Evolutionary conservation across 78 protist genomes (phyloP).

Genomic region (Neovahlkampfia damariscottae): DNA sequence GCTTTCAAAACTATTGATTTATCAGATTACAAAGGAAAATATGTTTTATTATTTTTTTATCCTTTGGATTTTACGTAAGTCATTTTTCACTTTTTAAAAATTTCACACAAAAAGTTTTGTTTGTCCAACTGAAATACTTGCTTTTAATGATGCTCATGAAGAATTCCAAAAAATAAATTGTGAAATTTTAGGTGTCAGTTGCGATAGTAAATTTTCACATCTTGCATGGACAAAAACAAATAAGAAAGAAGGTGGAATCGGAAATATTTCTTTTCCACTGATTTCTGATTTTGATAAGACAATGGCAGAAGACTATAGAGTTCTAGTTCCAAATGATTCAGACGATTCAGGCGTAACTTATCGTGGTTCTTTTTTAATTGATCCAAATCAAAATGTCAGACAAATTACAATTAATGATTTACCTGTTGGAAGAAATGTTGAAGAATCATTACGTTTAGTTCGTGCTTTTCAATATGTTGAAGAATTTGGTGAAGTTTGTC

Average conservation of each 20-base stretch:
- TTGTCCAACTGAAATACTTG: slow-evolving; percentile 93
- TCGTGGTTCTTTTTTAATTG: slow-evolving; percentile 76
- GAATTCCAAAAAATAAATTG: slow-evolving; percentile 58
- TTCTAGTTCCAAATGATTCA: no score
- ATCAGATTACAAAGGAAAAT: slow-evolving; percentile 33
- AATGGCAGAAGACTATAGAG: slow-evolving; percentile 75
- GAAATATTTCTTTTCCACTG: slow-evolving; percentile 74
- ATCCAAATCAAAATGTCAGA: slow-evolving; percentile 46
- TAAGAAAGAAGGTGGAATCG: slow-evolving; percentile 88
- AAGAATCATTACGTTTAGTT: slow-evolving; percentile 66
- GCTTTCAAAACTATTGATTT: slow-evolving; percentile 24
- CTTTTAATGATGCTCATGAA: slow-evolving; percentile 68
- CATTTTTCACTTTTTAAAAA: no score
- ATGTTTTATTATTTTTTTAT: slow-evolving; percentile 42
- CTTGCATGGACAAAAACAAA: slow-evolving; percentile 86
- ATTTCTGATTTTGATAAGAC: slow-evolving; percentile 66
- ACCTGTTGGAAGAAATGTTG: slow-evolving; percentile 75
- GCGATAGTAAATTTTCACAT: slow-evolving; percentile 75
- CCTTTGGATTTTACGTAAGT: slow-evolving; percentile 63
- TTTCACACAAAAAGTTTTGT: no score
- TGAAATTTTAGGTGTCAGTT: slow-evolving; percentile 61
- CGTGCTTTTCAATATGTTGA: slow-evolving; percentile 60
- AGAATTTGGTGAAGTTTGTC: slow-evolving; percentile 69
- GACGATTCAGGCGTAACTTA: slow-evolving; percentile 55
- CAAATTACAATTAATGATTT: slow-evolving; percentile 66